These are phyloP conservation scores for Strobilomyces echinocephalus DNA, from an alignment of 768 basidiomycete species.

Conservation along the genomic window DNA sequence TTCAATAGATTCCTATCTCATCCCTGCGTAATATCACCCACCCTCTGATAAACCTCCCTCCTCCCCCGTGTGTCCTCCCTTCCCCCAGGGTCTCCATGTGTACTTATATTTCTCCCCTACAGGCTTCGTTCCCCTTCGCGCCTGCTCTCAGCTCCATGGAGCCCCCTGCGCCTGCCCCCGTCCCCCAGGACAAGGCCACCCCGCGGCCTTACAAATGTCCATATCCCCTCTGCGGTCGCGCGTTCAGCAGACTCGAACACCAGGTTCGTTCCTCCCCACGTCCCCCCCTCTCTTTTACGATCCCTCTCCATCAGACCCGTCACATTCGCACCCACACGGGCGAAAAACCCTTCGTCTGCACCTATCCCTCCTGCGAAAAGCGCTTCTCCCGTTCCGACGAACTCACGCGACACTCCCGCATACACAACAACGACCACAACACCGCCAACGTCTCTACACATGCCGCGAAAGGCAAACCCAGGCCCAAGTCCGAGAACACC, in stretches of 20 bases:
- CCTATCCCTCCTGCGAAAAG: slow-evolving; percentile 92
- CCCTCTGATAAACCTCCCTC: slow-evolving; percentile 21
- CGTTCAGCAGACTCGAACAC: slow-evolving; percentile 94
- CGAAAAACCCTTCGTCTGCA: slow-evolving; percentile 95
- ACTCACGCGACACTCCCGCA: slow-evolving; percentile 91
- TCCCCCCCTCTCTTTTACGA: slow-evolving; percentile 15
- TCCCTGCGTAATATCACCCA: slow-evolving; percentile 25
- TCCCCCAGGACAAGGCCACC: slow-evolving; percentile 36
- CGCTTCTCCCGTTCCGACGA: slow-evolving; percentile 98
- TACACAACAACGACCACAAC: slow-evolving; percentile 67
- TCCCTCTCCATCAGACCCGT: slow-evolving; percentile 60
- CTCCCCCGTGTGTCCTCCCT: slow-evolving; percentile 21
- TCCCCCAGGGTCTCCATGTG: slow-evolving; percentile 22
- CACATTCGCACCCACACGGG: slow-evolving; percentile 98
- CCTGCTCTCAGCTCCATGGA: slow-evolving; percentile 24
- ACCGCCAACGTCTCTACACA: slow-evolving; percentile 15
- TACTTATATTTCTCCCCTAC: slow-evolving; percentile 28
- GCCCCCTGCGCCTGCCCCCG: slow-evolving; percentile 1
- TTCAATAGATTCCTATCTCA: slow-evolving; percentile 28
- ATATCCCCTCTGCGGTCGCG: slow-evolving; percentile 83
- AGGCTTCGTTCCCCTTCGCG: slow-evolving; percentile 16
- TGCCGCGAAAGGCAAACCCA: slow-evolving; percentile 26
- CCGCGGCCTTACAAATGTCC: slow-evolving; percentile 95
- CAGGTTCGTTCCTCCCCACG: slow-evolving; percentile 52
- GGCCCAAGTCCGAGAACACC: slow-evolving; percentile 26